Evolutionary conservation across 257 asterid species (phyloP), one percentile per base, ranked within the genome.

Genomic region (Solanum piurae): DNA sequence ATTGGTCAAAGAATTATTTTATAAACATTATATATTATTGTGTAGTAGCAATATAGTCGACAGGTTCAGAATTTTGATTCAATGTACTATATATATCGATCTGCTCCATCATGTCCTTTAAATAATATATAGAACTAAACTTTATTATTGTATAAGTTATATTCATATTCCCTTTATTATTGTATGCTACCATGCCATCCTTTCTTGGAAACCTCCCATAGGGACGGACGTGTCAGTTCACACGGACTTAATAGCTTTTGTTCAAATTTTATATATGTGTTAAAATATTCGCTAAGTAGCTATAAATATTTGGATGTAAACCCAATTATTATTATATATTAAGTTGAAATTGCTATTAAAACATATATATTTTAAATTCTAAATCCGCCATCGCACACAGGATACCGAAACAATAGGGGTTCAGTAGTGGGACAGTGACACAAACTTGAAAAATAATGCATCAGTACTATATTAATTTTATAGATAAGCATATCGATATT

Each of bases 331-430:
- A 25, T n/a, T 25, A 2, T n/a, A 5, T 10, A 11, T 25, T 10
- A 64, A 11, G 1, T 64, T 25, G 9, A 64, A 1, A 25, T 64
- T 64, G 1, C 2, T 5, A 0, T 25, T 11, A 5, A 23, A 66
- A 66, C 0, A 0, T 25, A 25, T 25, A 66, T 0, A 66, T 12
- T 66, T 66, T 12, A 1, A 25, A 66, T 66, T 0, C 0, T 12
- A 14, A 0, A 2, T 25, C 1, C 4, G 1, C 0, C 20, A 13
- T 3, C 2, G 3, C 7, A 0, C 44, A 11, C 49, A 21, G 1
- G 3, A 9, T 2, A 12, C 36, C 2, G n/a, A 12, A 55, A 5
- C 58, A 38, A 42, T 42, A 42, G 49, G 5, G 49, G 49, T 42
- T 42, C 49, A 5, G 20, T 5, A 25, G 38, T 44, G 9, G 5